phyloP scores from a whole-genome alignment of 345 rosid genomes.

The Gossypium australe region DNA sequence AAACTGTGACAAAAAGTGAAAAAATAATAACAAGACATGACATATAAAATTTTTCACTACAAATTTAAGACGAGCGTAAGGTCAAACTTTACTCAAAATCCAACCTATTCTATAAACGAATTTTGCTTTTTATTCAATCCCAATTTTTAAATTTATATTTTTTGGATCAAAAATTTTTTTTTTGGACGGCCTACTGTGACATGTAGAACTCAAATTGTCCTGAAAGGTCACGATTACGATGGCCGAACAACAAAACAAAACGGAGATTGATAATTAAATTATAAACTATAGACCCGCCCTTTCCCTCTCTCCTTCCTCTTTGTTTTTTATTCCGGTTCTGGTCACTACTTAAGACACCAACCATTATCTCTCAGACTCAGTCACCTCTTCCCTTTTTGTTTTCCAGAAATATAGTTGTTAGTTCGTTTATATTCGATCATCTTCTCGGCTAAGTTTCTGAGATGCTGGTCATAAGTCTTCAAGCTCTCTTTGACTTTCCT shows the following conservation, averaged over 20 bases:
- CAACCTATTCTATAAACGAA: too few species aligned
- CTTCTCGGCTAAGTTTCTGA: not conserved
- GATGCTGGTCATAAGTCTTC: not conserved
- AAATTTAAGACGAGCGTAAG: too few species aligned
- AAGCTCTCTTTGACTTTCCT: not conserved
- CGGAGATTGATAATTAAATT: not conserved
- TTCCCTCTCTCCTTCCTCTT: not conserved
- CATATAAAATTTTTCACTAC: too few species aligned
- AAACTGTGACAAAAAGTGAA: fast-evolving
- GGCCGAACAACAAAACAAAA: not conserved
- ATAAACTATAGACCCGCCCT: not conserved
- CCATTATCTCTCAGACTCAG: not conserved
- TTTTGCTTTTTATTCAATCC: too few species aligned
- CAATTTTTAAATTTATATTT: too few species aligned
- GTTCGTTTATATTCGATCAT: not conserved
- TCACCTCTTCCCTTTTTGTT: not conserved
- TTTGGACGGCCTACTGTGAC: too few species aligned
- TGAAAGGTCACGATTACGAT: not conserved
- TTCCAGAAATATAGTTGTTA: not conserved
- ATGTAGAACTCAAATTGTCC: not conserved
- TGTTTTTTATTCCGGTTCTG: not conserved
- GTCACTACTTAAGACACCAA: not conserved
- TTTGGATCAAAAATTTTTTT: fast-evolving
- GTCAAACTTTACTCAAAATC: too few species aligned
- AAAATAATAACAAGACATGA: too few species aligned